phyloP scores from a whole-genome alignment of 805 yeast species.

The Priceomyces castillae region DNA sequence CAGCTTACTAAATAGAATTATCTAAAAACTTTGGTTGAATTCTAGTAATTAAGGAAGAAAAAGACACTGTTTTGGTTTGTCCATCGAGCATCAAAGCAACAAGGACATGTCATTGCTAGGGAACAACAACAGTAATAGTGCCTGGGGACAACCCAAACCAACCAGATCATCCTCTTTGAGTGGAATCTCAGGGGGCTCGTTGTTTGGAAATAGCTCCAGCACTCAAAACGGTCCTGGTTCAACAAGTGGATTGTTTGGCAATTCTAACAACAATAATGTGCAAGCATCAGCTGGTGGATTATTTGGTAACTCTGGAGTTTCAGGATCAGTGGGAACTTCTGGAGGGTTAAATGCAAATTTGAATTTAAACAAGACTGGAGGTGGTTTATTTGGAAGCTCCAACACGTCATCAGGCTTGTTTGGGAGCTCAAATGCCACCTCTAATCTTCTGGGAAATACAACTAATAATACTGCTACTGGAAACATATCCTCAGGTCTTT shows the following conservation, averaged over 20 bases:
- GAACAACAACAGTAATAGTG: constrained; percentile 9
- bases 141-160: constrained; percentile 21
- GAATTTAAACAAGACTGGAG: background rate
- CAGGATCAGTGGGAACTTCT: background rate
- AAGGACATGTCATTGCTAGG: constrained; percentile 10
- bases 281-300: constrained; percentile 21
- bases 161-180: constrained; percentile 20
- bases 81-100: background rate
- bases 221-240: constrained; percentile 7
- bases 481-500: constrained; percentile 13
- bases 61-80: background rate
- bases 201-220: constrained; percentile 18
- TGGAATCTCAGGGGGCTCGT: constrained; percentile 12
- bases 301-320: constrained; percentile 18
- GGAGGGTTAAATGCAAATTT: background rate
- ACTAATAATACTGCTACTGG: constrained; percentile 10
- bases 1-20: background rate
- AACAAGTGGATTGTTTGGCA: constrained; percentile 8
- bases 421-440: constrained; percentile 13
- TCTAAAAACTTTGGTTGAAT: background rate
- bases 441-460: too few species aligned
- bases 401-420: constrained; percentile 7
- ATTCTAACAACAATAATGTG: constrained; percentile 7
- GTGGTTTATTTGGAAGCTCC: constrained; percentile 21
- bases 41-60: background rate